phyloP scores from a whole-genome alignment of 2,329 filamentous ascomycete genomes.

The Talaromyces sp. region DNA sequence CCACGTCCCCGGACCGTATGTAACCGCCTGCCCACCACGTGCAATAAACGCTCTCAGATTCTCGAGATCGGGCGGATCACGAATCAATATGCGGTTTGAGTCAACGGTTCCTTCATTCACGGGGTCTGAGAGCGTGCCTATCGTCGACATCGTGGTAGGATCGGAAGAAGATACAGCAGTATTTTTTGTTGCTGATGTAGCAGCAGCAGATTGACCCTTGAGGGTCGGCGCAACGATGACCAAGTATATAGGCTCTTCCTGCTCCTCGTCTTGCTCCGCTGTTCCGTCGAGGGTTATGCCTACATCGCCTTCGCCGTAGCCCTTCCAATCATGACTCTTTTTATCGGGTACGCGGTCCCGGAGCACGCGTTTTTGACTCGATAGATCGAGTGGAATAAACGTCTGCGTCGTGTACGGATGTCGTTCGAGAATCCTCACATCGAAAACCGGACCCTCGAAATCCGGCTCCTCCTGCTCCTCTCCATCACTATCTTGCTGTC shows the following conservation, averaged over 20 bases:
- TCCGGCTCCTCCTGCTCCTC: not conserved
- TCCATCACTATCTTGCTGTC: not conserved
- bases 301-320: constrained; percentile 18
- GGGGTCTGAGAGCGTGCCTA: not conserved
- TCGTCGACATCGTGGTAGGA: constrained; percentile 2
- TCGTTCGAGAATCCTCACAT: constrained; percentile 74
- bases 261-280: constrained; percentile 21
- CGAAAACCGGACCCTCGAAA: constrained; percentile 50
- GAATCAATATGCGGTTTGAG: constrained; percentile 38
- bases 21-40: constrained; percentile 76
- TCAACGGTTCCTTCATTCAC: constrained; percentile 20
- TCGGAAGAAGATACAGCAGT: not conserved
- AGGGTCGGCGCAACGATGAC: constrained; percentile 85
- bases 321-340: constrained; percentile 17
- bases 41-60: constrained; percentile 76
- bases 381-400: constrained; percentile 73
- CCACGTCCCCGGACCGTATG: constrained; percentile 89
- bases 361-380: constrained; percentile 24
- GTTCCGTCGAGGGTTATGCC: constrained; percentile 12
- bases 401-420: constrained; percentile 95
- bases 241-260: constrained; percentile 58
- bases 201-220: constrained; percentile 41
- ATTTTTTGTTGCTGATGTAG: constrained; percentile 19
- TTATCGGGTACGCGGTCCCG: constrained; percentile 16
- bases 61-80: constrained; percentile 66